Evolutionary conservation across 257 asterid species (phyloP).

Genomic region (Penstemon barbatus): DNA sequence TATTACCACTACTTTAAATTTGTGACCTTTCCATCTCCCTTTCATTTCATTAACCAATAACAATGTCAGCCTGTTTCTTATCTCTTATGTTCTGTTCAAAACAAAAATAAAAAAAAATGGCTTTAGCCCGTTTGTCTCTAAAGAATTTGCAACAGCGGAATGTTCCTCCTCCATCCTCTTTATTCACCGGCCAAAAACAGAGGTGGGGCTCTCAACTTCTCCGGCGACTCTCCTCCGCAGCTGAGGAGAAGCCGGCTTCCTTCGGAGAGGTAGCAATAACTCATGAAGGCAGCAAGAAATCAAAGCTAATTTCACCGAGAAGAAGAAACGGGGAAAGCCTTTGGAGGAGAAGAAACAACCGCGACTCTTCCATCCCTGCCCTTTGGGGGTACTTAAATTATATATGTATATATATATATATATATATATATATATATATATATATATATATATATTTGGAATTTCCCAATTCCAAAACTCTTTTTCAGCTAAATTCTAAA

Average conservation of each 20-base stretch:
- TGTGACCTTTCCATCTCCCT: background rate
- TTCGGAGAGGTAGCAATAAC: constrained; percentile 41
- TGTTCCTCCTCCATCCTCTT: constrained; percentile 24
- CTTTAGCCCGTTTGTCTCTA: constrained; percentile 47
- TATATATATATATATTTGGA: too few species aligned
- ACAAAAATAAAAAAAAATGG: constrained; percentile 27
- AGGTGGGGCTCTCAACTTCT: constrained; percentile 37
- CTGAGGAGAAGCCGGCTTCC: constrained; percentile 30
- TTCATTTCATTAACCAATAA: background rate
- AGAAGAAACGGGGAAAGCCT: constrained; percentile 32
- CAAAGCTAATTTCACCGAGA: constrained; percentile 30
- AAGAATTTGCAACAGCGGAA: constrained; percentile 40
- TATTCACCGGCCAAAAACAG: constrained; percentile 22
- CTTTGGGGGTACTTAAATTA: constrained; percentile 31
- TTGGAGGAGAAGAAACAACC: constrained; percentile 43
- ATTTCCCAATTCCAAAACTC: background rate
- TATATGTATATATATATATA: background rate
- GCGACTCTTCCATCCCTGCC: constrained; percentile 35
- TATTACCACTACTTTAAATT: constrained; percentile 15
- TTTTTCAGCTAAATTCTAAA: background rate
- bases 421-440: too few species aligned
- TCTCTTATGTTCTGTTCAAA: background rate
- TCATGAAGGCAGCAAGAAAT: constrained; percentile 39
- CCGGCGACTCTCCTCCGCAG: constrained; percentile 37
- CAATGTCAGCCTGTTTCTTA: background rate